A percentile compares a stretch with the other conserved stretches of the same genome.
Conservation (phyloP, 176 grass and related monocot genomes). For the Rhynchospora breviuscula region DNA sequence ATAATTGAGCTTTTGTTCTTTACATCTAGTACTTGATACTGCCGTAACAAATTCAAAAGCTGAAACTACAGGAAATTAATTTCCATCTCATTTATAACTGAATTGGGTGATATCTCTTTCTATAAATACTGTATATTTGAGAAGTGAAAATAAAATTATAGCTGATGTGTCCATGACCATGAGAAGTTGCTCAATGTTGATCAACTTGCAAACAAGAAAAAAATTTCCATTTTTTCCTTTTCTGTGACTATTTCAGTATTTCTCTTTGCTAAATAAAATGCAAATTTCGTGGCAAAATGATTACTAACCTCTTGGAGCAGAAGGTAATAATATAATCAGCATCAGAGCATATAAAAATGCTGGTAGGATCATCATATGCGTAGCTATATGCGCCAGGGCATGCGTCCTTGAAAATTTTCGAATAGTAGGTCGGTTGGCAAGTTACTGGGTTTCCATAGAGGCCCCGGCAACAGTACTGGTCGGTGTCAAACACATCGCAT, state of each 20-base stretch:
- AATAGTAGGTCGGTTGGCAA: conserved; percentile 75
- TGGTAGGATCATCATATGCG: conserved; percentile 82
- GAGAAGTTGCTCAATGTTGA: background rate
- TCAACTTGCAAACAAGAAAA: background rate
- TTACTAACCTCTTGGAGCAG: conserved; percentile 50
- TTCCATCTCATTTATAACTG: background rate
- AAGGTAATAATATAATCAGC: conserved; percentile 68
- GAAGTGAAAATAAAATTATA: background rate
- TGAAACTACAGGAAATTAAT: background rate
- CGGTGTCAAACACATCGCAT: conserved; percentile 77
- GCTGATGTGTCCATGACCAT: background rate
- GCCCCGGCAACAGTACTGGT: conserved; percentile 77
- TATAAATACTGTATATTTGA: background rate
- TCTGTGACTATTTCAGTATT: background rate
- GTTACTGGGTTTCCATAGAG: conserved; percentile 36
- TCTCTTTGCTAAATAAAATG: background rate
- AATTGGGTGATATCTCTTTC: background rate
- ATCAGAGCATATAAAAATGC: conserved; percentile 53
- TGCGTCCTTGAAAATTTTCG: conserved; percentile 58
- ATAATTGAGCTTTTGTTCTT: background rate
- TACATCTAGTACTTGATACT: background rate
- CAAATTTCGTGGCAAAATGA: background rate
- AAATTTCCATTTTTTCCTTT: background rate
- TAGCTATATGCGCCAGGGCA: conserved; percentile 84
- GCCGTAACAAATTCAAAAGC: background rate